Conservation (phyloP, 495 filamentous ascomycete genomes). For the Hyaloscypha variabilis region DNA sequence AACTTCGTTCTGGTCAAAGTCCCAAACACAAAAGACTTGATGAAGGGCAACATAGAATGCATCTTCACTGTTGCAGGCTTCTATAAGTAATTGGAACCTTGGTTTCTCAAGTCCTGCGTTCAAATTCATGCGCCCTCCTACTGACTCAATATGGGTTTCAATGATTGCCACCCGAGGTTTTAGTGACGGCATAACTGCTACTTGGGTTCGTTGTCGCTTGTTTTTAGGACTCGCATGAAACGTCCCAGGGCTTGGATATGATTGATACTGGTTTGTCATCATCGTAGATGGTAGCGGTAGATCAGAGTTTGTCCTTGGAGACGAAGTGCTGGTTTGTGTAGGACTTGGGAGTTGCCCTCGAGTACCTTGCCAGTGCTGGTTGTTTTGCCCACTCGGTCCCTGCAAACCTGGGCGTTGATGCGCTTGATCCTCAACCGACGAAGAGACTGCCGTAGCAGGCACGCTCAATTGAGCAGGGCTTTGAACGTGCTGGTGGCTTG, state of each 20-base stretch:
- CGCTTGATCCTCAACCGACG: background rate
- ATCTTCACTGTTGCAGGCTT: constrained; percentile 61
- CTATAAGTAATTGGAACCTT: constrained; percentile 54
- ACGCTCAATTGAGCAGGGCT: background rate
- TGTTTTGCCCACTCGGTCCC: background rate
- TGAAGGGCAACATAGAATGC: constrained; percentile 67
- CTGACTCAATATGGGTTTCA: constrained; percentile 22
- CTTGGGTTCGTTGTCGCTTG: constrained; percentile 23
- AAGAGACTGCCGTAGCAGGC: background rate
- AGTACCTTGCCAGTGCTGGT: background rate
- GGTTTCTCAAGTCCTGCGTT: constrained; percentile 46
- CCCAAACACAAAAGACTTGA: constrained; percentile 65
- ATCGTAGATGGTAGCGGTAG: background rate
- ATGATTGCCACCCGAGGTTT: constrained; percentile 30
- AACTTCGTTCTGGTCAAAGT: constrained; percentile 14
- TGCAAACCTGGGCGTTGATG: background rate
- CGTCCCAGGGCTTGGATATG: constrained; percentile 1
- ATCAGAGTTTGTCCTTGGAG: constrained; percentile 1
- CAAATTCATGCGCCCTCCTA: constrained; percentile 15
- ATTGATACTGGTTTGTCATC: constrained; percentile 3
- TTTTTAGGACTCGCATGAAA: constrained; percentile 5
- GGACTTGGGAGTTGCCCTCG: background rate
- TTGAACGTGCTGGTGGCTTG: background rate
- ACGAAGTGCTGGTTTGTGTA: background rate
- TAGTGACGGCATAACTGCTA: constrained; percentile 21